These are phyloP conservation scores for Thamnidium elegans DNA, from an alignment of 192 early-diverging fungal genomes.

Conservation along the genomic window DNA sequence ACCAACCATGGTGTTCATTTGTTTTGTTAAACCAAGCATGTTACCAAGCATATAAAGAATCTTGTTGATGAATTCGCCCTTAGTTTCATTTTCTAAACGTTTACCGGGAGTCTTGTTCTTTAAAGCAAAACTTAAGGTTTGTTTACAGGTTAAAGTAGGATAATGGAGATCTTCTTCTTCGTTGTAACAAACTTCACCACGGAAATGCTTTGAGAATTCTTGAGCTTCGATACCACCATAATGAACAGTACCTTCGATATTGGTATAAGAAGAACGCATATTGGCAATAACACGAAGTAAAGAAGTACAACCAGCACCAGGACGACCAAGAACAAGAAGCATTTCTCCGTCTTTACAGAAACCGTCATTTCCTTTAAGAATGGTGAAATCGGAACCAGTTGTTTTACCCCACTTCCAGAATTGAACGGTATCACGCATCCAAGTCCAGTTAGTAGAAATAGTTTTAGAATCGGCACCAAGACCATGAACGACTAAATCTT, in stretches of 20 bases:
- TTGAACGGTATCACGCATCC: constrained; percentile 20
- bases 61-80: constrained; percentile 30
- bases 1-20: constrained; percentile 62
- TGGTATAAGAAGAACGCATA: constrained; percentile 41
- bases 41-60: constrained; percentile 52
- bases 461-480: constrained; percentile 40
- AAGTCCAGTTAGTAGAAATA: constrained; percentile 33
- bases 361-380: constrained; percentile 62
- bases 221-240: constrained; percentile 67
- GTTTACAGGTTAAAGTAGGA: constrained; percentile 72
- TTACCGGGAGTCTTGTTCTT: constrained; percentile 65
- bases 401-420: constrained; percentile 25
- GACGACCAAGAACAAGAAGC: constrained; percentile 67
- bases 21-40: constrained; percentile 57
- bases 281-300: constrained; percentile 61
- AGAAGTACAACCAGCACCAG: constrained; percentile 67
- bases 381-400: constrained; percentile 34
- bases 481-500: constrained; percentile 42
- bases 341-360: constrained; percentile 75
- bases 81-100: constrained; percentile 39
- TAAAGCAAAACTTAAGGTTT: constrained; percentile 74
- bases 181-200: constrained; percentile 76
- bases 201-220: constrained; percentile 58
- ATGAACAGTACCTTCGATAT: constrained; percentile 55
- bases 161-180: constrained; percentile 62